These are phyloP conservation scores for Candida insectalens DNA, from an alignment of 805 yeast species.

Conservation along the genomic window DNA sequence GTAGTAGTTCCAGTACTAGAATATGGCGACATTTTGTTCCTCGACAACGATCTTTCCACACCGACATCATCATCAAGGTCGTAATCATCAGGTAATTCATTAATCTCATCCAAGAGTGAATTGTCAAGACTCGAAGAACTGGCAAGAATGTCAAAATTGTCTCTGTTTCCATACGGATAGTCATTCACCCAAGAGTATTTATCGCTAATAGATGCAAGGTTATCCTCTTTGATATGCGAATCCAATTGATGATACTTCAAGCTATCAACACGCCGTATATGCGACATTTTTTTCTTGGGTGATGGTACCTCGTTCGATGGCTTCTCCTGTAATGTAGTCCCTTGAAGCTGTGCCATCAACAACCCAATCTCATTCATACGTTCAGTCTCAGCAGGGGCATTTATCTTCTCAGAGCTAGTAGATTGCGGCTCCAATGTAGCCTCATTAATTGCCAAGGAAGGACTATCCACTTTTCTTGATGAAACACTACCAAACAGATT, in stretches of 20 bases:
- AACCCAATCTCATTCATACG: neutral
- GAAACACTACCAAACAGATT: conserved; percentile 16
- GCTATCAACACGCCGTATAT: neutral
- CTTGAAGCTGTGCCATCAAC: neutral
- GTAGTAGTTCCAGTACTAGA: neutral
- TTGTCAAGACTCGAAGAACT: conserved; percentile 10
- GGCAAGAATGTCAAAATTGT: neutral
- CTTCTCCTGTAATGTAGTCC: neutral
- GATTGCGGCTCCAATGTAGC: neutral
- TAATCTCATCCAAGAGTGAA: conserved; percentile 26
- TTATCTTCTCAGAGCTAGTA: neutral
- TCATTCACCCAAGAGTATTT: conserved; percentile 3
- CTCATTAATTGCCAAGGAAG: no score
- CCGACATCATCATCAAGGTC: conserved; percentile 6
- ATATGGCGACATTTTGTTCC: neutral
- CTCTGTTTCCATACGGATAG: neutral
- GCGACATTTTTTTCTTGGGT: no score
- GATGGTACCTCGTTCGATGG: neutral
- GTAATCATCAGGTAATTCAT: conserved; percentile 27
- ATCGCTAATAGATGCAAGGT: conserved; percentile 3
- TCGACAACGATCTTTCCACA: neutral
- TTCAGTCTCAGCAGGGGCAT: neutral
- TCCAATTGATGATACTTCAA: conserved; percentile 7
- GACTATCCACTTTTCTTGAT: neutral
- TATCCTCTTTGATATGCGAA: conserved; percentile 2